Percentiles rank a stretch among this genome's conserved stretches.
phyloP scores from a whole-genome alignment of 2,329 filamentous ascomycete species.

The Aspergillus caelatus region DNA sequence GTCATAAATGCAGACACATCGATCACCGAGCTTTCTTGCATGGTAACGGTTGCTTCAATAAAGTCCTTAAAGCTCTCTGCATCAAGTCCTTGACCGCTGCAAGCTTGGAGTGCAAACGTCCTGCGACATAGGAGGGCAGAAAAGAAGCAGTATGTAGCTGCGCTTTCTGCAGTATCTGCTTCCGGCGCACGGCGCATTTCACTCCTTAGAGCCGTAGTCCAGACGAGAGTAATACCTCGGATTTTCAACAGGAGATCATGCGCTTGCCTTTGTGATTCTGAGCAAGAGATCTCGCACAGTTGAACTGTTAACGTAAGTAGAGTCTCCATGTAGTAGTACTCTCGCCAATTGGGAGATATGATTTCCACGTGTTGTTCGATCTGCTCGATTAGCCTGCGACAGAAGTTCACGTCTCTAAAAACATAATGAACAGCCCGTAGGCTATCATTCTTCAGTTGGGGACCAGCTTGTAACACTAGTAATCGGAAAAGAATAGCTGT shows the following conservation, averaged over 20 bases:
- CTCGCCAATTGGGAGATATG: conserved; percentile 61
- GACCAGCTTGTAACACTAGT: conserved; percentile 60
- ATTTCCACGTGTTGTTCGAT: conserved; percentile 50
- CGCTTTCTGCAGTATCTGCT: conserved; percentile 40
- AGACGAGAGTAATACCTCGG: conserved; percentile 50
- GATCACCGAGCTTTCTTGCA: conserved; percentile 53
- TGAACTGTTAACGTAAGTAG: conserved; percentile 57
- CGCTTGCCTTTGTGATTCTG: conserved; percentile 14
- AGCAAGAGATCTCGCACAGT: conserved; percentile 31
- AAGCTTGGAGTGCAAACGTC: conserved; percentile 41
- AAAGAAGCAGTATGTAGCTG: conserved; percentile 53
- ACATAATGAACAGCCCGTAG: conserved; percentile 54
- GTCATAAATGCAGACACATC: conserved; percentile 40
- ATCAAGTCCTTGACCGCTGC: conserved; percentile 8
- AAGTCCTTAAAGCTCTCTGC: conserved; percentile 30
- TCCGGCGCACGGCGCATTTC: conserved; percentile 49
- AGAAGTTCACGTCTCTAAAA: conserved; percentile 57
- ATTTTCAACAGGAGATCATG: conserved; percentile 44
- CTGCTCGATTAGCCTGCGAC: conserved; percentile 50
- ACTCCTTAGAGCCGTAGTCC: conserved; percentile 53
- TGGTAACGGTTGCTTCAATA: conserved; percentile 43
- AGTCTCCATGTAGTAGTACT: conserved; percentile 60
- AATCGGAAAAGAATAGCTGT: conserved; percentile 55
- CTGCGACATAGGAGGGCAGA: conserved; percentile 60
- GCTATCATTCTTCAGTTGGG: conserved; percentile 33